Conservation (phyloP, 2,329 filamentous ascomycete species). For the Penicillium sp. region DNA sequence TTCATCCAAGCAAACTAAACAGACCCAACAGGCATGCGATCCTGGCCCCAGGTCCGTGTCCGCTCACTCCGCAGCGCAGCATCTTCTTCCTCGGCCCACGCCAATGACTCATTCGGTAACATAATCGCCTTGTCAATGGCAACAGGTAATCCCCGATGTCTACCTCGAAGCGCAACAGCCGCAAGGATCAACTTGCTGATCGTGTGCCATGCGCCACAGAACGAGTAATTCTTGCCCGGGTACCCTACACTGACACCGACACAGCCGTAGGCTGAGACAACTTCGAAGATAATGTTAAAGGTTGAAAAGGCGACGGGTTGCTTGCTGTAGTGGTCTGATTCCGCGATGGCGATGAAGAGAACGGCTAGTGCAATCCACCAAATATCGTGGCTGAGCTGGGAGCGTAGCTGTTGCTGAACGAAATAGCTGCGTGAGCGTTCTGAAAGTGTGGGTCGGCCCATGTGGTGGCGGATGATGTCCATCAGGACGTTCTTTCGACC, state of each 20-base stretch:
- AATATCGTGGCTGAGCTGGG: conserved; percentile 61
- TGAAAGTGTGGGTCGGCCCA: conserved; percentile 19
- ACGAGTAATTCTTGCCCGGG: conserved; percentile 51
- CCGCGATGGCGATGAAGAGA: conserved; percentile 56
- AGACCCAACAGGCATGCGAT: conserved; percentile 24
- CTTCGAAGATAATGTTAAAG: conserved; percentile 53
- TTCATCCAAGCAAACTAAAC: conserved; percentile 15
- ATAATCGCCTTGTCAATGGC: conserved; percentile 51
- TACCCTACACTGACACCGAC: conserved; percentile 58
- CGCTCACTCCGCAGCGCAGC: conserved; percentile 31
- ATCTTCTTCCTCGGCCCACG: conserved; percentile 42
- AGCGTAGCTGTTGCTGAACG: conserved; percentile 55
- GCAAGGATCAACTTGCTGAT: conserved; percentile 52
- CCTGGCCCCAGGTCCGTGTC: conserved; percentile 20
- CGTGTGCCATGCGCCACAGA: conserved; percentile 51
- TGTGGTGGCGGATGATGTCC: conserved; percentile 25
- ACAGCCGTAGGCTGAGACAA: conserved; percentile 52
- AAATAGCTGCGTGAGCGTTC: conserved; percentile 45
- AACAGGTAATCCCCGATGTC: conserved; percentile 32
- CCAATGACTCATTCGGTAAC: conserved; percentile 37
- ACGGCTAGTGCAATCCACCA: conserved; percentile 61
- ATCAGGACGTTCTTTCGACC: conserved; percentile 22
- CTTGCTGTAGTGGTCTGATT: conserved; percentile 51
- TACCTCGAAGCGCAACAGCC: not conserved
- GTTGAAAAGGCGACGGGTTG: conserved; percentile 53